Conservation (phyloP, 2,329 filamentous ascomycete genomes). For the Fusarium ambrosium region DNA sequence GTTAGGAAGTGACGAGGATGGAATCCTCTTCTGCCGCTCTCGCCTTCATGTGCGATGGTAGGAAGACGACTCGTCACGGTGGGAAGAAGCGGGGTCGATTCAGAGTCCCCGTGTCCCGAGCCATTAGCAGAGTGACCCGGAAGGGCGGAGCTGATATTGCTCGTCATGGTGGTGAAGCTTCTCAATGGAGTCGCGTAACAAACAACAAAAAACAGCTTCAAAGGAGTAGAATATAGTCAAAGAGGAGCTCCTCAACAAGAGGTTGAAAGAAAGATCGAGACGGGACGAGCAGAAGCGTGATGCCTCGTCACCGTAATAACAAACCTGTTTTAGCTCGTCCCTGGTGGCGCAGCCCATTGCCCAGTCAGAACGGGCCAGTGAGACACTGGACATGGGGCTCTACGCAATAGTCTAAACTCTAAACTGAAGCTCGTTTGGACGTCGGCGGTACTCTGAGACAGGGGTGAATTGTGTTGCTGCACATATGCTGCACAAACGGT, state of each 20-base stretch:
- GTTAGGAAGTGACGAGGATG: slow-evolving; percentile 57
- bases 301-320: slow-evolving; percentile 7
- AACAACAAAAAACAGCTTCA: not conserved
- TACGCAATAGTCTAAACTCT: slow-evolving; percentile 27
- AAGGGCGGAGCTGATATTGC: slow-evolving; percentile 14
- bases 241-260: not conserved
- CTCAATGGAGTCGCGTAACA: not conserved
- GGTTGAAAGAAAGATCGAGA: slow-evolving; percentile 1
- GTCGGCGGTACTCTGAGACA: slow-evolving; percentile 1
- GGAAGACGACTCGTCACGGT: slow-evolving; percentile 29
- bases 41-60: slow-evolving; percentile 54
- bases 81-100: slow-evolving; percentile 50
- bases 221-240: not conserved
- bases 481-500: too few species aligned
- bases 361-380: slow-evolving; percentile 20
- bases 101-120: slow-evolving; percentile 20
- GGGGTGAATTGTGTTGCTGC: slow-evolving; percentile 11
- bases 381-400: slow-evolving; percentile 32
- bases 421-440: slow-evolving; percentile 36
- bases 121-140: slow-evolving; percentile 13
- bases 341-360: slow-evolving; percentile 21
- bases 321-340: slow-evolving; percentile 21
- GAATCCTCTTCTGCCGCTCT: slow-evolving; percentile 61
- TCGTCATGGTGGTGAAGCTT: slow-evolving; percentile 14
- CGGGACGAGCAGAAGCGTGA: not conserved